Evolutionary conservation across 495 filamentous ascomycete species (phyloP), one percentile per base, ranked within the genome.

Genomic region (Pyronema domesticum): DNA sequence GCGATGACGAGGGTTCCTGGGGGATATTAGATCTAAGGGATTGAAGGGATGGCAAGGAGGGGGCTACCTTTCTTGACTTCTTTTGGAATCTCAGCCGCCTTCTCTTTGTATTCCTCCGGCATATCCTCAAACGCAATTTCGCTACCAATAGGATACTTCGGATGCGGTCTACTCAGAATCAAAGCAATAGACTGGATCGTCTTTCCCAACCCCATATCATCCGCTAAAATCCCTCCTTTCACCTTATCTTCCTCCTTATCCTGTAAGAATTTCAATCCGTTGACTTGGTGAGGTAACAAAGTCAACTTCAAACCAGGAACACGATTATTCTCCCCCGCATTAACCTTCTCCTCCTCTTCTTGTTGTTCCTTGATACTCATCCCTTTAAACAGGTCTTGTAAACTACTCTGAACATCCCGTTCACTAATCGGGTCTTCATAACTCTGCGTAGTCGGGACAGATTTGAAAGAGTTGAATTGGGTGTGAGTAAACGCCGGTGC

Each of bases 211-310:
- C 84, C 84, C 84, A 89, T 89, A 67, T 91, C 85, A 62, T 91
- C 85, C 3, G 85, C 85, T 9, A 91, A 72, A 53, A 91, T 85
- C n/a, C 85, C 85, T 42, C 85, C 85, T 66, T 85, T 93, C 34
- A 79, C 75, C 2, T 75, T 75, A 2, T 88, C 86, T 9, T 82
- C 79, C 66, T 98, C 91, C 58, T 91, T 85, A 36, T 83, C 81
- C 52, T 73, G 81, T 85, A 98, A 93, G 86, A 93, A 98, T 42
- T 80, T 76, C 2, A 96, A 80, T 55, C 91, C 91, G 19, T 93
- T 82, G 8, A 95, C 75, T 65, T 98, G 91, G 65, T 98, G 91
- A 3, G 87, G 91, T 0, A 96, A 74, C 3, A 98, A 74, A 52
- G 81, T 84, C 44, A 94, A 86, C 46, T 81, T 83, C 58, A 98